Evolutionary conservation across 257 asterid genomes (phyloP), one percentile per base, ranked within the genome.

Genomic region (Jacaranda copaia): DNA sequence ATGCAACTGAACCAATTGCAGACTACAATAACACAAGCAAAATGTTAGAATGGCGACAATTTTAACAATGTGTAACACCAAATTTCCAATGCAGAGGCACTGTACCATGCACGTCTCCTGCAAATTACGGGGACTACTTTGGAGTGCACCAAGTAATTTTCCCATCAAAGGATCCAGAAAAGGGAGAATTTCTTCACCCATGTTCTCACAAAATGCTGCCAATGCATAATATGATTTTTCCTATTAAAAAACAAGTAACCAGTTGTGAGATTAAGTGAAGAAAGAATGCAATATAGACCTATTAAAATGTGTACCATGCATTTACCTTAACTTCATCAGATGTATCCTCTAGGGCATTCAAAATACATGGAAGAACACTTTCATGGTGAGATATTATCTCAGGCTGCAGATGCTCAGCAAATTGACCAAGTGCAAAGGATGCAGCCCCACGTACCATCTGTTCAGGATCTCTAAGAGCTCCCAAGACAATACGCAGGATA

Each of bases 391-490:
- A 90, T 59, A 90, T 84, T 77, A 96, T 91, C 81, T 96, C 99
- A 51, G 99, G 99, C 83, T 93, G 99, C 81, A 96, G 88, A 84
- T 96, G 90, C 85, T 93, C 99, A 45, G 98, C 96, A 79, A 91
- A 96, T 73, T 96, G 99, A 72, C 98, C 98, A 72, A 93, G 81
- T 19, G 99, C 97, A 84, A 96, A 96, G 32, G 98, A 89, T 9
- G 99, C 98, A 77, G 98, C 97, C 57, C 99, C 98, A n/a, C 99
- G 92, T 43, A 96, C 98, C 96, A 96, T 91, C 83, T 93, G 97
- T 79, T 96, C 99, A 61, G 99, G 97, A 86, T 96, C 99, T 81
- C 97, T 87, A 57, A 96, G 95, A 81, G 97, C 96, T 68, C 90
- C 96, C 87, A 93, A 83, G 61, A 87, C 91, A 69, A 96, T 84